Base-by-base conservation (phyloP, 257 asterid genomes). In the Parsonsia alboflavescens region DNA sequence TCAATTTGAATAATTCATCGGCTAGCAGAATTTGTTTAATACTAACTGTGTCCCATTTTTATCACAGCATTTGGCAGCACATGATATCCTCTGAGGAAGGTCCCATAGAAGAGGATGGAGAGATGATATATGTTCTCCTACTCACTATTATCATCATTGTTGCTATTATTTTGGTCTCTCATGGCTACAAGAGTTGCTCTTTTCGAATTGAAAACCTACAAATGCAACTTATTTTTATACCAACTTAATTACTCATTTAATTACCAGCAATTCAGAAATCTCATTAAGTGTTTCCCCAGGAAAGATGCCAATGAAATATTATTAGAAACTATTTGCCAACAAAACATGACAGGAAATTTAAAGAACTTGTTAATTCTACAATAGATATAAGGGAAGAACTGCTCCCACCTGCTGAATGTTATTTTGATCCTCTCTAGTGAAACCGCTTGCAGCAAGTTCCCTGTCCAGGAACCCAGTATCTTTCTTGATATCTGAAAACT, bases 401-500 rank as follows among this genome's bases (percentile, higher is more conserved):
- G 57, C 70, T 6, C 30, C 74, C 78, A 94, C 99, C 99, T 86
- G 89, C 79, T 92, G 93, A 45, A 92, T 87, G 63, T 84, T 94
- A 65, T 77, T 85, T 79, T 89, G 97, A 82, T 89, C 96, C 86
- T 94, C 87, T 83, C 88, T 86, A 74, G 92, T 90, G 83, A 94
- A 94, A 70, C 99, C 99, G 78, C 99, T 92, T 39, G 99, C 99
- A 83, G 94, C 96, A 81, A 92, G 98, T 75, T 90, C 93, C 88
- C 82, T 89, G 89, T 94, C 99, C 82, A 94, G 86, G 84, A 80
- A 75, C 82, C 97, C 97, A 62, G 85, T 80, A 77, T 68, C 91
- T 82, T 86, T 94, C 61, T 76, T 81, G 82, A 94, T 90, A 80
- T 86, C 82, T 4, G 90, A 85, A 76, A 94, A 89, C 58, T 71